These are phyloP conservation scores for Nephelium lappaceum DNA, from an alignment of 345 rosid genomes.

Conservation along the genomic window DNA sequence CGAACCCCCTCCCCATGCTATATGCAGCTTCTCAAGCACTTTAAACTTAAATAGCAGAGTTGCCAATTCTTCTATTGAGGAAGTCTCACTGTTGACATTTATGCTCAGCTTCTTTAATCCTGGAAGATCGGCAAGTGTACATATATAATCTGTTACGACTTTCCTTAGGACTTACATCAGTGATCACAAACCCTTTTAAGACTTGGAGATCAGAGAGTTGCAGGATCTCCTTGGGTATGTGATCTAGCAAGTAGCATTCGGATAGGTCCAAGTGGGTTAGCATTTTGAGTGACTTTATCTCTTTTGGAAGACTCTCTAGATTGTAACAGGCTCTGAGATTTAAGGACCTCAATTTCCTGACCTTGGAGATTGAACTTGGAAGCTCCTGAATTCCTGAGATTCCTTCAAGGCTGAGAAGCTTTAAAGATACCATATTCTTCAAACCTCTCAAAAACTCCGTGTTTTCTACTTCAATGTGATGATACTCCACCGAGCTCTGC, in stretches of 20 bases:
- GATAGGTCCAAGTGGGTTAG: constrained; percentile 53
- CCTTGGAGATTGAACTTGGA: constrained; percentile 32
- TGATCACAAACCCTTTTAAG: constrained; percentile 65
- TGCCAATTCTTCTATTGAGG: not conserved
- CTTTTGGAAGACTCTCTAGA: constrained; percentile 50
- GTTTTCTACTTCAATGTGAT: constrained; percentile 44
- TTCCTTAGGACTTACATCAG: constrained; percentile 16
- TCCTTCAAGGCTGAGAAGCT: constrained; percentile 46
- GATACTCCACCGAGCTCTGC: constrained; percentile 19
- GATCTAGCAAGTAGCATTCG: constrained; percentile 54
- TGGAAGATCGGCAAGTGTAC: constrained; percentile 21
- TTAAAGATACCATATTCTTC: constrained; percentile 24
- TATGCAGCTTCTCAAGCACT: constrained; percentile 29
- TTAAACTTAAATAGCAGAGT: not conserved
- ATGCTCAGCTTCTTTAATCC: constrained; percentile 36
- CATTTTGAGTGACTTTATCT: constrained; percentile 42
- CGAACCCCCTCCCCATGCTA: constrained; percentile 45
- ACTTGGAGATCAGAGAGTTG: constrained; percentile 48
- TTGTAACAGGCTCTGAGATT: constrained; percentile 63
- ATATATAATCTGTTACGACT: constrained; percentile 8
- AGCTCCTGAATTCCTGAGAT: constrained; percentile 39
- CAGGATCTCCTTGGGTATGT: constrained; percentile 46
- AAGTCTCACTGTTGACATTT: constrained; percentile 16
- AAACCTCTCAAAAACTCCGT: constrained; percentile 30
- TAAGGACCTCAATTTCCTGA: constrained; percentile 40